Conservation (phyloP, 192 early-diverging fungal species). For the Mortierella antarctica region DNA sequence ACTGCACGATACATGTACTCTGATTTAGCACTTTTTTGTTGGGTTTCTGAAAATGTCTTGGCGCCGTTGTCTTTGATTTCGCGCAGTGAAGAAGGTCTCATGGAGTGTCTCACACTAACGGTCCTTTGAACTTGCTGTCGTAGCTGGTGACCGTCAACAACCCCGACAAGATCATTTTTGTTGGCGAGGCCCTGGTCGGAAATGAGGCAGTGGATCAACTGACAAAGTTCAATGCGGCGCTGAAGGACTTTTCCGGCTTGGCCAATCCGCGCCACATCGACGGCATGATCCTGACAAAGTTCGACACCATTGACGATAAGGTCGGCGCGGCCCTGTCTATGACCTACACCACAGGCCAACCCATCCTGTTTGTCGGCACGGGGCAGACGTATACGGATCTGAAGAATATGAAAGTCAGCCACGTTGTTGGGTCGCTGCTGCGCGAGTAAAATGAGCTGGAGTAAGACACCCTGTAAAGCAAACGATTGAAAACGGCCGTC, state of each 20-base stretch:
- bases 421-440: constrained; percentile 77
- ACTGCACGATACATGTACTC: background rate
- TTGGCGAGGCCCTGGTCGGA: constrained; percentile 96
- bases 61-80: background rate
- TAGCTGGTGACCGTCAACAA: constrained; percentile 88
- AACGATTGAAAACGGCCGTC: too few species aligned
- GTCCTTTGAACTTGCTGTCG: background rate
- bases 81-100: background rate
- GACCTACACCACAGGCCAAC: constrained; percentile 95
- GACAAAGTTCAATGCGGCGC: constrained; percentile 94
- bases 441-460: constrained; percentile 51
- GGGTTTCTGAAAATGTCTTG: background rate
- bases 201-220: constrained; percentile 98
- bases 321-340: constrained; percentile 96
- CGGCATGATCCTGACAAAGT: constrained; percentile 96
- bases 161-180: constrained; percentile 97
- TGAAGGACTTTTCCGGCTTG: constrained; percentile 88
- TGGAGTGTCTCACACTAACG: too few species aligned
- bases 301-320: constrained; percentile 97
- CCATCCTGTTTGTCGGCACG: constrained; percentile 96
- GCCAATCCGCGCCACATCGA: constrained; percentile 91
- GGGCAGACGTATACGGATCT: constrained; percentile 98
- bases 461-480: background rate
- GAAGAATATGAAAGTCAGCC: constrained; percentile 84
- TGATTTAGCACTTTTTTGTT: background rate